phyloP scores from a whole-genome alignment of 1,139 yeast genomes.

The Magnusiomyces starmeri region DNA sequence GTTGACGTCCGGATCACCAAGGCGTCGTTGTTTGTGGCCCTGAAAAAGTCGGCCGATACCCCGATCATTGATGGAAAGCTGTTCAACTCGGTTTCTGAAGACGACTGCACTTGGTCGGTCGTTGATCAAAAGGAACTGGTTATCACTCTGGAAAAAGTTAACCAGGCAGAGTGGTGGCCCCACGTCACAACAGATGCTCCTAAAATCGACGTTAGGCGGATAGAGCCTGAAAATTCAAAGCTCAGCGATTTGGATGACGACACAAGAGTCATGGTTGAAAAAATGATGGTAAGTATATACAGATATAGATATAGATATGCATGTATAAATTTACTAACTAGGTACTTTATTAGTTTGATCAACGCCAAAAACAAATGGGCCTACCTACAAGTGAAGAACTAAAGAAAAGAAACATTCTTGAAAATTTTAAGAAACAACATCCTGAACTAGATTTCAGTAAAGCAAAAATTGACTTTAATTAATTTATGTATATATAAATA shows the following conservation, averaged over 20 bases:
- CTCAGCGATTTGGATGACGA: slow-evolving; percentile 39
- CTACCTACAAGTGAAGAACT: slow-evolving; percentile 36
- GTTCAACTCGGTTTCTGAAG: slow-evolving; percentile 32
- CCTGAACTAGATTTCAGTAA: slow-evolving; percentile 39
- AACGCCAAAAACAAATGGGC: slow-evolving; percentile 37
- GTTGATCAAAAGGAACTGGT: slow-evolving; percentile 36
- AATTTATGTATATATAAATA: neutral
- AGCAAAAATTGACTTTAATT: slow-evolving; percentile 17
- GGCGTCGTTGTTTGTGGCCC: slow-evolving; percentile 25
- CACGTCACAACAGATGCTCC: slow-evolving; percentile 40
- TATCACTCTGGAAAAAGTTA: slow-evolving; percentile 36
- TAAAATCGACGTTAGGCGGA: slow-evolving; percentile 37
- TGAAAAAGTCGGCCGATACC: slow-evolving; percentile 22
- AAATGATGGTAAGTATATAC: slow-evolving; percentile 35
- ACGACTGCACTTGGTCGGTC: slow-evolving; percentile 40
- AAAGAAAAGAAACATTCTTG: slow-evolving; percentile 32
- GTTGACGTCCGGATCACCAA: slow-evolving; percentile 28
- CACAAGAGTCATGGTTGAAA: slow-evolving; percentile 41
- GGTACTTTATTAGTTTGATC: slow-evolving; percentile 30
- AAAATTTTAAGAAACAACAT: slow-evolving; percentile 38
- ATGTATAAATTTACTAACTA: neutral
- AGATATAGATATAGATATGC: neutral
- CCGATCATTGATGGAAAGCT: slow-evolving; percentile 33
- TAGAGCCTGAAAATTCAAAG: slow-evolving; percentile 38
- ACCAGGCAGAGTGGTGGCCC: slow-evolving; percentile 42